Evolutionary conservation across 805 yeast genomes (phyloP).

Genomic region (Kodamaea neixiangensis): DNA sequence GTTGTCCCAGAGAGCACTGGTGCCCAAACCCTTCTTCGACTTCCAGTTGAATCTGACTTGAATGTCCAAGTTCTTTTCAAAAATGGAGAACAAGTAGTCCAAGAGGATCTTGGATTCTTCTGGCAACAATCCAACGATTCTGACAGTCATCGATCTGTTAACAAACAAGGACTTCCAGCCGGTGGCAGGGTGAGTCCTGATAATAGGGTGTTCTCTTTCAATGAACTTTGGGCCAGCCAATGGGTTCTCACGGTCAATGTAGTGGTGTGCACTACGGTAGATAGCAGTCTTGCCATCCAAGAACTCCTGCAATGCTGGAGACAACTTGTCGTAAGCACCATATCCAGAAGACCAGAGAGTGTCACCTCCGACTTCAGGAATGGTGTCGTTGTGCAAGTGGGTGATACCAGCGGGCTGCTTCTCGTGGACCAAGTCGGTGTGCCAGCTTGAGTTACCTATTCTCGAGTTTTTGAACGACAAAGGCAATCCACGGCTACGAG

Average conservation of each 20-base stretch:
- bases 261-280: constrained; percentile 41
- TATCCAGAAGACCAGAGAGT: constrained; percentile 61
- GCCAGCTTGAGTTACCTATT: constrained; percentile 33
- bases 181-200: constrained; percentile 36
- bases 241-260: constrained; percentile 37
- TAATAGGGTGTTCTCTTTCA: constrained; percentile 33
- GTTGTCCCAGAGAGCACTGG: constrained; percentile 61
- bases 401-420: constrained; percentile 40
- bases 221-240: constrained; percentile 30
- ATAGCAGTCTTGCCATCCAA: constrained; percentile 55
- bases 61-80: constrained; percentile 21
- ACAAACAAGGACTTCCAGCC: constrained; percentile 35
- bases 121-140: constrained; percentile 32
- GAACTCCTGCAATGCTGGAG: constrained; percentile 51
- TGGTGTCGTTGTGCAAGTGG: constrained; percentile 39
- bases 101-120: constrained; percentile 23
- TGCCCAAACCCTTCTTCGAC: constrained; percentile 17
- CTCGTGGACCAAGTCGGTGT: constrained; percentile 40
- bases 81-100: constrained; percentile 16
- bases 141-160: constrained; percentile 31
- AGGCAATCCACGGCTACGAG: constrained; percentile 27
- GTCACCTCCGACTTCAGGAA: constrained; percentile 52
- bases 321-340: constrained; percentile 57
- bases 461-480: constrained; percentile 30
- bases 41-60: constrained; percentile 22